phyloP scores from a whole-genome alignment of 2,329 filamentous ascomycete species.

The Talaromyces funiculosus region DNA sequence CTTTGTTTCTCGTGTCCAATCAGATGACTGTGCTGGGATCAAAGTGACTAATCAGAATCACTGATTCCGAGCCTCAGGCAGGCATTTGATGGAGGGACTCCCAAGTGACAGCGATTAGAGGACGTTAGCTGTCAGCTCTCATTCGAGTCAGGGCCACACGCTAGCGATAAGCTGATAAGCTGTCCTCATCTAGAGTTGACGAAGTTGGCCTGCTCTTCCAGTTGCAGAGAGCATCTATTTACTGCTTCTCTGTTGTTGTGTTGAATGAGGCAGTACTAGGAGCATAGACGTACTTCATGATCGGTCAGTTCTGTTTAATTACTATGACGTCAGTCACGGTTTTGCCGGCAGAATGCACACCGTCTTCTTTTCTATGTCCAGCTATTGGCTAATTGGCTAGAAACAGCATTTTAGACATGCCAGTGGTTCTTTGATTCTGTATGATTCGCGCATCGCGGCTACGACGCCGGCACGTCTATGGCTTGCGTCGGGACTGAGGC shows the following conservation, averaged over 20 bases:
- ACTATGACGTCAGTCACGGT: background rate
- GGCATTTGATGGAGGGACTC: too few relatives aligned
- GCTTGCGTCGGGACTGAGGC: conserved; percentile 6
- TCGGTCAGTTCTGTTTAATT: background rate
- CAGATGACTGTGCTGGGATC: background rate
- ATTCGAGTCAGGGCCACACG: background rate
- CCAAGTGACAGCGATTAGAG: too few relatives aligned
- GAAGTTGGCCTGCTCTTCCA: background rate
- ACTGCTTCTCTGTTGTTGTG: background rate
- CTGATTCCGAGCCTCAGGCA: background rate
- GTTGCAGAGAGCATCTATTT: background rate
- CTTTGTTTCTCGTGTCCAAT: background rate
- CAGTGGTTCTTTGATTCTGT: conserved; percentile 1
- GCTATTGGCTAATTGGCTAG: background rate
- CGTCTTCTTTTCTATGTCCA: background rate
- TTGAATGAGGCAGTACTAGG: background rate
- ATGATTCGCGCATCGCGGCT: conserved; percentile 2
- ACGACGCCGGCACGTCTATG: conserved; percentile 5
- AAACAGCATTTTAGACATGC: conserved; percentile 7
- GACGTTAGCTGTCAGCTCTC: background rate
- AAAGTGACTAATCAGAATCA: background rate
- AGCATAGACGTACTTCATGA: too few relatives aligned
- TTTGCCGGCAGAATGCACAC: background rate
- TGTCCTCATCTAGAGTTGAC: background rate
- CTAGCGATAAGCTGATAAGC: background rate